Evolutionary conservation across 2,329 filamentous ascomycete species (phyloP).

Genomic region (Phaeosphaeria sp.): DNA sequence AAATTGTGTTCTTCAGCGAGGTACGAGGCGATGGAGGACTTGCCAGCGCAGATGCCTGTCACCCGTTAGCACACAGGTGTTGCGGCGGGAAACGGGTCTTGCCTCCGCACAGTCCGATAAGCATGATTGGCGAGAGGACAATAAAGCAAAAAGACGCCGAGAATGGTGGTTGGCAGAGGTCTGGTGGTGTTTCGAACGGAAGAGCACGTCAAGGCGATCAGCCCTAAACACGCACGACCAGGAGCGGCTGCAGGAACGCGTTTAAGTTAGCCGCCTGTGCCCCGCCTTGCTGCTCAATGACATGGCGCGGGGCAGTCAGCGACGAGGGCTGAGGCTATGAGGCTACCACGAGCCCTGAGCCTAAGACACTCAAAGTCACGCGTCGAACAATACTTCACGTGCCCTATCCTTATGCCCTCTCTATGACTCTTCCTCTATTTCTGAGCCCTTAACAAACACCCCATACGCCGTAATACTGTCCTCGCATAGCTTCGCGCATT

Average conservation of each 20-base stretch:
- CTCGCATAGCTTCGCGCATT: conserved; percentile 2
- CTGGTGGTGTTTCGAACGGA: conserved; percentile 1
- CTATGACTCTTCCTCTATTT: conserved; percentile 27
- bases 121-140: conserved; percentile 58
- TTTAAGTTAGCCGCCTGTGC: conserved; percentile 6
- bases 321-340: conserved; percentile 2
- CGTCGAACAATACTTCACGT: conserved; percentile 34
- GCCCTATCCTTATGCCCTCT: conserved; percentile 16
- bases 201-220: neutral
- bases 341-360: conserved; percentile 13
- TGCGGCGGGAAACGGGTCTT: conserved; percentile 15
- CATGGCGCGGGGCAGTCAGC: conserved; percentile 14
- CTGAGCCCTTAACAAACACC: conserved; percentile 3
- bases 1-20: conserved; percentile 86
- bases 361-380: conserved; percentile 27
- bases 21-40: conserved; percentile 87
- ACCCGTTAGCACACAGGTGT: conserved; percentile 17
- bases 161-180: neutral
- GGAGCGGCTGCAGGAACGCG: conserved; percentile 35
- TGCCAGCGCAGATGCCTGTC: conserved; percentile 89
- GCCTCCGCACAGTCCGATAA: conserved; percentile 73
- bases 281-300: conserved; percentile 12
- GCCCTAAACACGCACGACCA: conserved; percentile 3
- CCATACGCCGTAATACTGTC: neutral
- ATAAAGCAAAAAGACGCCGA: neutral